These are phyloP conservation scores for Malus hybrid DNA, from an alignment of 331 rosid genomes.

Conservation along the genomic window DNA sequence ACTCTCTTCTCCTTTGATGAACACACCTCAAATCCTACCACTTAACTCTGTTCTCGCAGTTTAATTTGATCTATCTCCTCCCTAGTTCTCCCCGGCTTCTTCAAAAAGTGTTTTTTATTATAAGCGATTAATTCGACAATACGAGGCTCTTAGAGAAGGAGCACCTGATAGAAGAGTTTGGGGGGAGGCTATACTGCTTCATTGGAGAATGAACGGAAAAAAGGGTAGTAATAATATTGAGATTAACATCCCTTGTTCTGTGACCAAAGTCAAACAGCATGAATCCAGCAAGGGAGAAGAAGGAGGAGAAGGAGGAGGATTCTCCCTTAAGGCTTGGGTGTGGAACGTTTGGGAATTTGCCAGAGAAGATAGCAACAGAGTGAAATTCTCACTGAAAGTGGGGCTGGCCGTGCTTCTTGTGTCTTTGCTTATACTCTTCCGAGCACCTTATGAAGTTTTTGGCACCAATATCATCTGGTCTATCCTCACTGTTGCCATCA, in stretches of 20 bases:
- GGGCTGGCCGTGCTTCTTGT: slow-evolving; percentile 69
- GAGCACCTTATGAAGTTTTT: slow-evolving; percentile 58
- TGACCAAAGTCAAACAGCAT: slow-evolving; percentile 13
- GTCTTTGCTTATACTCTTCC: slow-evolving; percentile 47
- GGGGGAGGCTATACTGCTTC: background rate
- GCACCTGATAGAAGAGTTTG: background rate
- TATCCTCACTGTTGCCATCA: slow-evolving; percentile 61
- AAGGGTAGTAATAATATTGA: slow-evolving; percentile 28
- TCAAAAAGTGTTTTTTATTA: background rate
- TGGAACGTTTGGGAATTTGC: slow-evolving; percentile 33
- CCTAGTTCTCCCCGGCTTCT: background rate
- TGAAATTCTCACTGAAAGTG: slow-evolving; percentile 56
- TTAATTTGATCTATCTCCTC: background rate
- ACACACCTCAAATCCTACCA: background rate
- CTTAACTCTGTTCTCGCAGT: background rate
- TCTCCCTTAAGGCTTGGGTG: slow-evolving; percentile 21
- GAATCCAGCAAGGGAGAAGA: slow-evolving; percentile 4
- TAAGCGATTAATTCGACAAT: background rate
- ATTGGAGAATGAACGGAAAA: slow-evolving; percentile 49
- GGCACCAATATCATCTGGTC: slow-evolving; percentile 74
- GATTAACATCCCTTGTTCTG: slow-evolving; percentile 25
- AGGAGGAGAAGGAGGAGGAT: background rate
- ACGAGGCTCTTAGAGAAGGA: background rate
- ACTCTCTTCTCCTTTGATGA: background rate
- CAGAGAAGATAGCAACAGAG: slow-evolving; percentile 50